Evolutionary conservation across 2,329 filamentous ascomycete species (phyloP), one percentile per base, ranked within the genome.

Genomic region (Lasiodiplodia sp.): DNA sequence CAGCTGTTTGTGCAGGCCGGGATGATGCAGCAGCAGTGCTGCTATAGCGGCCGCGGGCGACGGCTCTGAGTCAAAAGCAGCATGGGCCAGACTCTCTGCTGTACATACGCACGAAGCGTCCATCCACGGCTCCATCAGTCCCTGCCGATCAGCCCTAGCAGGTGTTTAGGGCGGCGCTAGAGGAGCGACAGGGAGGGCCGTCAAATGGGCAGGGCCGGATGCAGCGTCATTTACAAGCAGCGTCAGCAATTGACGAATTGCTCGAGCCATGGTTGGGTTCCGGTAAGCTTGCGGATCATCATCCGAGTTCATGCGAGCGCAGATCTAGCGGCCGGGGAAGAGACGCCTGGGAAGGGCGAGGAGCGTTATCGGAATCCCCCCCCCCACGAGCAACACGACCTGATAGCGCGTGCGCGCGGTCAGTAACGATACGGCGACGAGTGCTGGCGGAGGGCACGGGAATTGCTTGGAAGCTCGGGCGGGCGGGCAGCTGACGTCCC

Each of bases 111-210:
- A 31, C 31, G 34, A 28, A 38, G 18, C 55, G 57, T 47, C 55
- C 23, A 47, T 47, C 38, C 25, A 49, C 58, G 58, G 58, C 58
- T 28, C 40, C 58, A 63, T 63, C 44, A 64, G 60, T 64, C 44
- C 60, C 60, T 64, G 60, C 60, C 60, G 60, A 64, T 64, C 60
- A 52, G 60, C 60, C 60, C 47, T 64, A 64, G 60, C 60, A 52
- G 47, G 31, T 52, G 60, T 21, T 16, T 64, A 64, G 44, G 40
- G 58, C 47, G 31, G n/a, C 44, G 47, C 60, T 64, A 64, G 28
- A 6, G 18, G 3, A 7, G 12, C 38, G 60, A 64, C 60, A 52
- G 60, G 60, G 60, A 52, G 23, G 47, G 60, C 11, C 16, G 28
- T 16, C 60, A 52, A 38, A 37, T 64, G 60, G 44, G 47, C 60